Evolutionary conservation across 1,284 basidiomycete species (phyloP), one percentile per base, ranked within the genome.

Genomic region (Ustilago crameri): DNA sequence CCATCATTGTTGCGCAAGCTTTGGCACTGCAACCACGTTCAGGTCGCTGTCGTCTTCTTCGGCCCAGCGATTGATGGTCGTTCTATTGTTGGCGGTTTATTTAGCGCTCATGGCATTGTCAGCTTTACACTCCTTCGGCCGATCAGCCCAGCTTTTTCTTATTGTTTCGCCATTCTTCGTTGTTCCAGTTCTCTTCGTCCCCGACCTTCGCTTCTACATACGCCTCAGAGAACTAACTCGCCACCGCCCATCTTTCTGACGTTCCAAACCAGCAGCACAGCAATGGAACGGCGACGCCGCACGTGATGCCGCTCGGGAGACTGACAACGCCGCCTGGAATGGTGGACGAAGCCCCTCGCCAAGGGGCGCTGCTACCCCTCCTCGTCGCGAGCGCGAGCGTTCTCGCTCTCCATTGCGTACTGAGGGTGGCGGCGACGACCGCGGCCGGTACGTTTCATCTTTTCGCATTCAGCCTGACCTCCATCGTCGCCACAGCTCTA

Each of bases 211-310:
- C 41, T 42, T 24, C 12, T 23, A 15, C 22, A 18, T 18, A 43
- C 35, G 20, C 35, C 34, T 8, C 60, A 40, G 41, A 18, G 12
- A 52, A 40, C 40, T 61, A 49, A 61, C 64, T 26, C 37, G 46
- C 58, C 41, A 41, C 52, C 57, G 64, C 57, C 27, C 50, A 48
- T 44, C 43, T 50, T 57, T 56, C 43, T 66, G 53, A 52, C 58
- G 59, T 53, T 50, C 46, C 62, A 49, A 59, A 48, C 34, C 56
- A 69, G 53, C 66, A 69, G 66, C 66, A 24, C 66, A 69, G 66
- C 66, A 59, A 60, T 70, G 69, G 69, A 73, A 75, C 49, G 75
- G 64, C 64, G 69, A 74, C 55, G 65, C 73, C 37, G 75, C 68
- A n/a, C 73, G 70, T 38, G 67, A 74, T 40, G 70, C 74, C 32